These are phyloP conservation scores for Dimargaris verticillata DNA, from an alignment of 192 early-diverging fungal species.

Conservation along the genomic window DNA sequence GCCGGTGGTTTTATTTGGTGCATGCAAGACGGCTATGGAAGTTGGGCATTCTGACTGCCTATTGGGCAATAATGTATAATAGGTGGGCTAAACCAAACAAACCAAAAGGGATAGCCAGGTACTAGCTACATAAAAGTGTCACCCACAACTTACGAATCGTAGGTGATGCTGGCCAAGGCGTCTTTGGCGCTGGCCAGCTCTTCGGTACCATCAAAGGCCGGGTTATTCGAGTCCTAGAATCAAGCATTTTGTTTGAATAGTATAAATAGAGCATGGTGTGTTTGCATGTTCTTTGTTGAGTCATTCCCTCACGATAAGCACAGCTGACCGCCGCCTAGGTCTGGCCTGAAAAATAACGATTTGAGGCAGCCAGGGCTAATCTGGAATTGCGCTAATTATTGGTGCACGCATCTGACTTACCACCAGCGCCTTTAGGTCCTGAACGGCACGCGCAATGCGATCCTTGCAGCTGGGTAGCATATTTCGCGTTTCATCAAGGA, in stretches of 20 bases:
- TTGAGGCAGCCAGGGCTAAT: neutral
- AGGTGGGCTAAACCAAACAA: neutral
- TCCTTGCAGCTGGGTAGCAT: constrained; percentile 28
- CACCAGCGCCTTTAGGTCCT: constrained; percentile 23
- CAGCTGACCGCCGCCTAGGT: neutral
- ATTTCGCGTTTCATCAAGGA: constrained; percentile 23
- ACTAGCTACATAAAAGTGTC: too few relatives aligned
- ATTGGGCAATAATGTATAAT: neutral
- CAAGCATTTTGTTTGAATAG: neutral
- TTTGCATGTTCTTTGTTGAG: neutral
- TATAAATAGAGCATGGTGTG: neutral
- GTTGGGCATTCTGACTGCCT: neutral
- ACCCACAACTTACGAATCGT: neutral
- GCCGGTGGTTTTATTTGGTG: too few relatives aligned
- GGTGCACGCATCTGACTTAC: neutral
- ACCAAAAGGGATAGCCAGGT: too few relatives aligned
- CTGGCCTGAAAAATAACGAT: neutral
- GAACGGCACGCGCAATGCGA: constrained; percentile 18
- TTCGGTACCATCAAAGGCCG: constrained; percentile 1
- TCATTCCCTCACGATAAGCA: neutral
- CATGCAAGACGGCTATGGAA: too few relatives aligned
- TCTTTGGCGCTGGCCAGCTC: constrained; percentile 4
- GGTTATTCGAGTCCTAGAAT: neutral
- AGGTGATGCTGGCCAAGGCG: constrained; percentile 1
- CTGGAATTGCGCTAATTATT: neutral